Evolutionary conservation across 2,329 filamentous ascomycete species (phyloP).

Genomic region (Clonostachys solani): DNA sequence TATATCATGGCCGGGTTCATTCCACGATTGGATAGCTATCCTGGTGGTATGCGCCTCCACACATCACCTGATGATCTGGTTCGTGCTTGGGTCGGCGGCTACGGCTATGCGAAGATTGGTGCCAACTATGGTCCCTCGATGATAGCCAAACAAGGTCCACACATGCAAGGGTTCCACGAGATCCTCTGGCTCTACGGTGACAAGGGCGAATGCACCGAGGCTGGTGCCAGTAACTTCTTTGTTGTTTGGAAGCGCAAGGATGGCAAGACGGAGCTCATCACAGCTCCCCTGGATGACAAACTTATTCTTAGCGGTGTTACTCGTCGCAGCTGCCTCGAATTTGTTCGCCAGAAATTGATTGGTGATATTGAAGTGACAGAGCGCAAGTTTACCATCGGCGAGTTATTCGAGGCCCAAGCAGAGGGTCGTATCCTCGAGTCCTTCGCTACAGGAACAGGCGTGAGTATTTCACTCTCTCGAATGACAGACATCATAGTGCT

Average conservation of each 20-base stretch:
- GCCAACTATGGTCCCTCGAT: constrained; percentile 90
- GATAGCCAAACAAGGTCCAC: constrained; percentile 72
- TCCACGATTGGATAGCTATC: constrained; percentile 47
- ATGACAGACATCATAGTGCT: neutral
- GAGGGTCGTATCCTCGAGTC: constrained; percentile 80
- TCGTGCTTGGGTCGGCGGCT: constrained; percentile 89
- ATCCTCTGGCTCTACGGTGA: constrained; percentile 89
- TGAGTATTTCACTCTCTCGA: constrained; percentile 35
- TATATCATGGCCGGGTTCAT: constrained; percentile 71
- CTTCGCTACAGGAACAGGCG: constrained; percentile 86
- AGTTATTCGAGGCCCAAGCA: constrained; percentile 65
- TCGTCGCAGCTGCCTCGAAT: constrained; percentile 72
- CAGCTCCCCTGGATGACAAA: constrained; percentile 76
- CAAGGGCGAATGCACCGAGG: constrained; percentile 79
- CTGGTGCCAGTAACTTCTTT: constrained; percentile 90
- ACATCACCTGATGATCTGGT: constrained; percentile 79
- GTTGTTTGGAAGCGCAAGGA: constrained; percentile 62
- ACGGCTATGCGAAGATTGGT: constrained; percentile 87
- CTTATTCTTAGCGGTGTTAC: constrained; percentile 88
- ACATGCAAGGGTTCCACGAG: constrained; percentile 73
- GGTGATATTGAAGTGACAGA: constrained; percentile 69
- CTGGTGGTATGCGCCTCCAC: constrained; percentile 66
- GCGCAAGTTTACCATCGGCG: constrained; percentile 75
- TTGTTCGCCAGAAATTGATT: constrained; percentile 60
- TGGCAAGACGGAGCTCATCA: constrained; percentile 63